phyloP scores from a whole-genome alignment of 768 basidiomycete genomes.

The Postia placenta region DNA sequence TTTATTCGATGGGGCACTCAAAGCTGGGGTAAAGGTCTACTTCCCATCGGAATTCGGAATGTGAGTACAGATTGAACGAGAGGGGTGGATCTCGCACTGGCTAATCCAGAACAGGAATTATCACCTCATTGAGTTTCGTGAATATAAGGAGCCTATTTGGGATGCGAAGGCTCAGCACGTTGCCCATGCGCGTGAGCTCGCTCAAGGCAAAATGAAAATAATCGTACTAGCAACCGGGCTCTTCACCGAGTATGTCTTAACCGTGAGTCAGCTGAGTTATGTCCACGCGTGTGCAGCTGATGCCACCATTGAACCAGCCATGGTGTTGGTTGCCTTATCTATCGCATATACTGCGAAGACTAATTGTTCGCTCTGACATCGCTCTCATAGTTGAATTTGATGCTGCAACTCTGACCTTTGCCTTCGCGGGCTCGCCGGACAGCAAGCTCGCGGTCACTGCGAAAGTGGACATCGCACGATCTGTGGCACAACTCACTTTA shows the following conservation, averaged over 20 bases:
- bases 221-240: slow-evolving; percentile 12
- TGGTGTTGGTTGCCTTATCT: slow-evolving; percentile 5
- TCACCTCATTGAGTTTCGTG: slow-evolving; percentile 13
- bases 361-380: too few species aligned
- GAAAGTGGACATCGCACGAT: slow-evolving; percentile 14
- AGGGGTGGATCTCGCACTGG: not conserved
- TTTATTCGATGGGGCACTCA: slow-evolving; percentile 7
- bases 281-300: too few species aligned
- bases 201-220: slow-evolving; percentile 14
- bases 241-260: slow-evolving; percentile 12
- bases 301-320: slow-evolving; percentile 3
- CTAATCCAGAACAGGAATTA: slow-evolving; percentile 17
- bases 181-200: slow-evolving; percentile 2
- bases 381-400: slow-evolving; percentile 17
- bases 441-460: slow-evolving; percentile 10
- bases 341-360: too few species aligned
- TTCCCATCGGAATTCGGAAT: slow-evolving; percentile 15
- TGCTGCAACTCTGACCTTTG: slow-evolving; percentile 12
- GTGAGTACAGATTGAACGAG: slow-evolving; percentile 5
- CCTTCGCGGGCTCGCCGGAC: slow-evolving; percentile 12
- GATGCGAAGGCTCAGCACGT: slow-evolving; percentile 7
- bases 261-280: slow-evolving; percentile 7
- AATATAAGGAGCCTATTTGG: slow-evolving; percentile 9
- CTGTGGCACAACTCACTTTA: slow-evolving; percentile 13
- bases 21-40: slow-evolving; percentile 14